These are phyloP conservation scores for Aspergillus flavus DNA, from an alignment of 2,329 filamentous ascomycete genomes.

Conservation along the genomic window DNA sequence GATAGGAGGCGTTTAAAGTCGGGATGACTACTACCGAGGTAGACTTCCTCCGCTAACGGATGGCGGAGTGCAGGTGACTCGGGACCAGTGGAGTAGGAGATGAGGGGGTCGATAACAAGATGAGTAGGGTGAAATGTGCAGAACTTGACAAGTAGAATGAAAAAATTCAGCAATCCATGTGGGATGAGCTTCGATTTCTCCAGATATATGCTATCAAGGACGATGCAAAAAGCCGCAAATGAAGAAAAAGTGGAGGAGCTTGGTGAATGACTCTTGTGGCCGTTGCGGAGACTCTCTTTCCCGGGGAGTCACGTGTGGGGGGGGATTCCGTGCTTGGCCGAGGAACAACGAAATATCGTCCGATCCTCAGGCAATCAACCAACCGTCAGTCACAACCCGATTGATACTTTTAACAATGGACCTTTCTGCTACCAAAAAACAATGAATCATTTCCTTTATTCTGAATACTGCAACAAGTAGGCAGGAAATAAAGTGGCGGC, in stretches of 20 bases:
- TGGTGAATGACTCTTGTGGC: slow-evolving; percentile 16
- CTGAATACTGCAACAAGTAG: neutral
- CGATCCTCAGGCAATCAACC: neutral
- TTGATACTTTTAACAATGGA: neutral
- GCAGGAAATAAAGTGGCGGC: neutral
- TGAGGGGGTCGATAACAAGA: slow-evolving; percentile 5
- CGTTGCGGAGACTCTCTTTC: slow-evolving; percentile 27
- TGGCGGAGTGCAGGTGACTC: neutral
- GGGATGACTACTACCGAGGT: slow-evolving; percentile 15
- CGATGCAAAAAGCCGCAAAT: slow-evolving; percentile 2
- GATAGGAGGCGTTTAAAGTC: neutral
- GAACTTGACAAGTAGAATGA: neutral
- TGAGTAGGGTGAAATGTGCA: neutral
- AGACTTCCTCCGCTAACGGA: slow-evolving; percentile 21
- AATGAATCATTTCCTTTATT: neutral
- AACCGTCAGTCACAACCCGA: neutral
- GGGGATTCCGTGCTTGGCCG: slow-evolving; percentile 25
- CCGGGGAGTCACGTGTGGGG: slow-evolving; percentile 30
- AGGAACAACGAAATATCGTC: slow-evolving; percentile 13
- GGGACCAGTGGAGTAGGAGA: slow-evolving; percentile 21
- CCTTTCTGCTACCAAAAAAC: neutral
- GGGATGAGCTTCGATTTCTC: neutral
- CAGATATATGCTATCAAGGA: neutral
- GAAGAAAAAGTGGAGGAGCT: slow-evolving; percentile 13
- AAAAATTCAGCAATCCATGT: neutral